Conservation (phyloP, 495 filamentous ascomycete species). For the Aspergillus steynii region DNA sequence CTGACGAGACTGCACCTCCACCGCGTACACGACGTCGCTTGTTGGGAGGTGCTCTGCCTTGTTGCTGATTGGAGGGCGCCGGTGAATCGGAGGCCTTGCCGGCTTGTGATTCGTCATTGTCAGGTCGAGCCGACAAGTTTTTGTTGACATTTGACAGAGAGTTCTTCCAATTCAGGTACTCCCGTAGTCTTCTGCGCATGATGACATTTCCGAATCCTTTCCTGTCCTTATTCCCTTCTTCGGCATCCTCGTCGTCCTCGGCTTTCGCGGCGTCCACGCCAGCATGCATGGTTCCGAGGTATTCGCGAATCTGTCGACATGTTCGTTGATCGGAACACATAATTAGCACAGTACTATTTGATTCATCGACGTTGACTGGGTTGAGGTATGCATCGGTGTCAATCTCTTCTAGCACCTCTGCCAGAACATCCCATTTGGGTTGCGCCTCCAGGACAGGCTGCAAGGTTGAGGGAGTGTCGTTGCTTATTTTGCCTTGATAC, state of each 20-base stretch:
- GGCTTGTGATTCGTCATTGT: slow-evolving; percentile 26
- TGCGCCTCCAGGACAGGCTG: slow-evolving; percentile 89
- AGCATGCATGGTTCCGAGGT: slow-evolving; percentile 88
- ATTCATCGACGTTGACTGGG: slow-evolving; percentile 71
- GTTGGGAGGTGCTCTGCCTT: slow-evolving; percentile 72
- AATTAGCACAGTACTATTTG: slow-evolving; percentile 85
- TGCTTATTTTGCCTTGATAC: slow-evolving; percentile 69
- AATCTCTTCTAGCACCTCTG: slow-evolving; percentile 88
- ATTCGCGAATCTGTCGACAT: slow-evolving; percentile 87
- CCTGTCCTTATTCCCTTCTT: slow-evolving; percentile 45
- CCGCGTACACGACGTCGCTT: slow-evolving; percentile 90
- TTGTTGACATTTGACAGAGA: slow-evolving; percentile 87
- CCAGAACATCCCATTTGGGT: slow-evolving; percentile 88
- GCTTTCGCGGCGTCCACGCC: slow-evolving; percentile 46
- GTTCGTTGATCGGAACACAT: slow-evolving; percentile 93
- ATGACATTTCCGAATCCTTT: slow-evolving; percentile 77
- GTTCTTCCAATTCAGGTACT: slow-evolving; percentile 90
- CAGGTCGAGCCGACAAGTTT: slow-evolving; percentile 55
- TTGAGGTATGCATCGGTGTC: slow-evolving; percentile 89
- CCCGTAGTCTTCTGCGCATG: slow-evolving; percentile 83
- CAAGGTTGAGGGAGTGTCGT: slow-evolving; percentile 53
- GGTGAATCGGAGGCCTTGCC: slow-evolving; percentile 26
- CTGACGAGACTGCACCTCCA: slow-evolving; percentile 60
- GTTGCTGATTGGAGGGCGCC: slow-evolving; percentile 29
- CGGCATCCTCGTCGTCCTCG: slow-evolving; percentile 20